Percentiles rank a stretch among this genome's conserved stretches.
phyloP scores from a whole-genome alignment of 2,329 filamentous ascomycete genomes.

The Madurella fahalii region DNA sequence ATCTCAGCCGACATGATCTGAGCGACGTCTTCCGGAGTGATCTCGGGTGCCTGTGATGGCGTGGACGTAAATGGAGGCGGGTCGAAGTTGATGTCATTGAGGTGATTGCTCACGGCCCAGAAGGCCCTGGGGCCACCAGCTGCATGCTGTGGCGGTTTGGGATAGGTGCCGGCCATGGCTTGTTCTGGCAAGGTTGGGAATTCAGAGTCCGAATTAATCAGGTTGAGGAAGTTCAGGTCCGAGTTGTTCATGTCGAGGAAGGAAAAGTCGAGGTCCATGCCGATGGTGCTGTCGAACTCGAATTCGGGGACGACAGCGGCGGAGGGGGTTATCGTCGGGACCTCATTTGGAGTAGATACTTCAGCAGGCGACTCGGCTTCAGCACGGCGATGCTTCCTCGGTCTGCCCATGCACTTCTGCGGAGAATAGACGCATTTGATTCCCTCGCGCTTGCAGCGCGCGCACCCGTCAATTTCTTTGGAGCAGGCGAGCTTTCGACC shows the following conservation, averaged over 20 bases:
- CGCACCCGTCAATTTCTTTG: slow-evolving; percentile 57
- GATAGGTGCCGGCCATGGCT: slow-evolving; percentile 4
- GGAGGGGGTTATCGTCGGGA: slow-evolving; percentile 2
- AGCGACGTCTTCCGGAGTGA: slow-evolving; percentile 19
- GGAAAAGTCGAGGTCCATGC: slow-evolving; percentile 33
- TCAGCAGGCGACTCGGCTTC: slow-evolving; percentile 25
- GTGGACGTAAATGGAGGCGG: background rate
- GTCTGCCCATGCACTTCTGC: slow-evolving; percentile 64
- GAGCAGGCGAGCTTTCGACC: slow-evolving; percentile 61
- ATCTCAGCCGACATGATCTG: slow-evolving; percentile 14
- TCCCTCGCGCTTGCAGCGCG: slow-evolving; percentile 54
- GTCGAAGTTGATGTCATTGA: slow-evolving; percentile 22
- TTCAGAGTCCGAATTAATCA: slow-evolving; percentile 30
- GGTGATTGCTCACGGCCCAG: slow-evolving; percentile 15
- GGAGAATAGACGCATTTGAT: slow-evolving; percentile 58
- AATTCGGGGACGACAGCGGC: slow-evolving; percentile 16
- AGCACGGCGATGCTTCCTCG: slow-evolving; percentile 50
- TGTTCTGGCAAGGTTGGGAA: slow-evolving; percentile 10
- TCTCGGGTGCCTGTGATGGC: slow-evolving; percentile 7
- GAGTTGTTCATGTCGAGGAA: slow-evolving; percentile 32
- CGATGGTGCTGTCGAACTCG: slow-evolving; percentile 23
- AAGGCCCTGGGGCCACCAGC: slow-evolving; percentile 5
- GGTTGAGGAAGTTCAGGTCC: slow-evolving; percentile 36
- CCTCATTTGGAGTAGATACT: slow-evolving; percentile 1
- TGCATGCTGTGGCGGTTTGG: slow-evolving; percentile 7